A percentile compares a stretch with the other conserved stretches of the same genome.
Conservation (phyloP, 768 basidiomycete genomes). For the Leccinum uliginosum region DNA sequence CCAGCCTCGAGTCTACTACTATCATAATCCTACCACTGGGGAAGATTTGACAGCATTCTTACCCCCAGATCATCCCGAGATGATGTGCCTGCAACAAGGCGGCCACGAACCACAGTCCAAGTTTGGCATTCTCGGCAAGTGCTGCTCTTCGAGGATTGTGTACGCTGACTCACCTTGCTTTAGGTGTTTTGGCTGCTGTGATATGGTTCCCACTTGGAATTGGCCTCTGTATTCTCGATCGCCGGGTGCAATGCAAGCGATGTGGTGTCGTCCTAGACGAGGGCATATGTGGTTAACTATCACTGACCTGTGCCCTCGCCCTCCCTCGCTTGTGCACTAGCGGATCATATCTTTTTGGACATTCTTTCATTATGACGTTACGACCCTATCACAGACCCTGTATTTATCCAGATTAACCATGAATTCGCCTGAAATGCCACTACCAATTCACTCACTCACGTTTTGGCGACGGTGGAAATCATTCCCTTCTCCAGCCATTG, state of each 20-base stretch:
- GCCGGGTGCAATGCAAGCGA: constrained; percentile 58
- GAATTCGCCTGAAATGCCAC: constrained; percentile 5
- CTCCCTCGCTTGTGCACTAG: not conserved
- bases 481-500: not conserved
- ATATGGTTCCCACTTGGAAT: constrained; percentile 87
- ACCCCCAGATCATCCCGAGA: constrained; percentile 77
- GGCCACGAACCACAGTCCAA: constrained; percentile 58
- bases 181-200: constrained; percentile 76
- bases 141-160: not conserved
- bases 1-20: constrained; percentile 60
- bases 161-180: not conserved
- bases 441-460: not conserved
- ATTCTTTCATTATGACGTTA: not conserved
- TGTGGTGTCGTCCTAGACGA: constrained; percentile 39
- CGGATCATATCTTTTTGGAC: not conserved
- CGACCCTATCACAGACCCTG: constrained; percentile 4
- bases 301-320: not conserved
- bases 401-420: constrained; percentile 10
- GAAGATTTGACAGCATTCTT: constrained; percentile 57
- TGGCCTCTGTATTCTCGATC: constrained; percentile 72
- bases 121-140: constrained; percentile 68
- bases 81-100: constrained; percentile 79
- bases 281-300: constrained; percentile 30
- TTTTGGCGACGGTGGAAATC: not conserved
- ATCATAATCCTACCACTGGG: constrained; percentile 57